Base-by-base conservation (phyloP, 495 filamentous ascomycete species). In the Ascobolus immersus region DNA sequence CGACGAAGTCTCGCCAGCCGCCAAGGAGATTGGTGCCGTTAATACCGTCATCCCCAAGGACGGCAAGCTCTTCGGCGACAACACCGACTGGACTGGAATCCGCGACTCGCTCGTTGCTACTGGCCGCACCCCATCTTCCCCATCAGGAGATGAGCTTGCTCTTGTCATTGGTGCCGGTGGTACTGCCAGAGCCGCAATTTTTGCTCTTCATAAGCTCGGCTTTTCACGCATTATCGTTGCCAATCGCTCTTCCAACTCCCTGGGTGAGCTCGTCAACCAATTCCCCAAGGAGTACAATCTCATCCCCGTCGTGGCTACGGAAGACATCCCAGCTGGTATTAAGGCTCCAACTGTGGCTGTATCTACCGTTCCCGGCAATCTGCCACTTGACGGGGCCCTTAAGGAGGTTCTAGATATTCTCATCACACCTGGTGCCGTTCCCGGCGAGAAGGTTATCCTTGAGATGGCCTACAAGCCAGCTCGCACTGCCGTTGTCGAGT, bases 1-100 rank as follows among this genome's bases (percentile, higher is more conserved):
- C 15, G 82, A 94, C 47, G 65, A 73, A 34, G 57, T 92, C 32
- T 65, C 73, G 0, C 62, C 70, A 6, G 77, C 82, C 33, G 89
- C 80, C 11, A 62, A 62, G 37, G 55, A 69, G 33, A 93, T 94
- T 43, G 86, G 86, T 15, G 86, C 86, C 7, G 74, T 99, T 41
- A 99, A 99, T 58, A 99, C 86, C 26, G 71, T 99, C 48, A 66
- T 92, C 32, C 65, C 68, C 4, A 41, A 47, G 20, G 51, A 59
- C 8, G 56, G 55, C 8, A 52, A 53, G 21, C 64, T 92, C 3
- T 50, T 74, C 30, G 86, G 86, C 11, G 74, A 77, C 46, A 99
- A 99, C 57, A 93, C 84, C 14, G 86, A 99, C 59, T 99, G 82
- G 80, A 63, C 69, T 42, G 86, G 86, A 28, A 99, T 99, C 71